Conservation (phyloP, 148 eudicot genomes). For the Oxyria digyna region DNA sequence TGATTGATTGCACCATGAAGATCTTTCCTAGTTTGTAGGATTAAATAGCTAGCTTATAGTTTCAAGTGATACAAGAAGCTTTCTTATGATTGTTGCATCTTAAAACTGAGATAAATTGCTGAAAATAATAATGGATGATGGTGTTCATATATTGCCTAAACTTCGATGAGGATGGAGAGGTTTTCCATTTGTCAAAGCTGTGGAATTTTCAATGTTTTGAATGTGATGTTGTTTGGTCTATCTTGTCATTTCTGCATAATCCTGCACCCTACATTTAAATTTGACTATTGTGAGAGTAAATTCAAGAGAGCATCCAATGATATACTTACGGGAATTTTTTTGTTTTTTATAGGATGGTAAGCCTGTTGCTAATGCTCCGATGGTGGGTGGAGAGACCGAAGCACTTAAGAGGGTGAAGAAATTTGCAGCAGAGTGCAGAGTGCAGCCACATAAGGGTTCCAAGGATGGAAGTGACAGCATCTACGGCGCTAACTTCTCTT, state of each 20-base stretch:
- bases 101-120: background rate
- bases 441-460: conserved; percentile 58
- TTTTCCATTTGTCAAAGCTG: background rate
- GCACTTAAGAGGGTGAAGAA: conserved; percentile 74
- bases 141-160: background rate
- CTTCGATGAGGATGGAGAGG: background rate
- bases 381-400: conserved; percentile 94
- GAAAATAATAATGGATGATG: no score
- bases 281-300: background rate
- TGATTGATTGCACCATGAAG: background rate
- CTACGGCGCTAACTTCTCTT: conserved; percentile 89
- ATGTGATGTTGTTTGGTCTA: background rate
- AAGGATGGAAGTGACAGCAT: conserved; percentile 66
- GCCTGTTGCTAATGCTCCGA: conserved; percentile 52
- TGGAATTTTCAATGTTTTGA: background rate
- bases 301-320: background rate
- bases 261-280: background rate
- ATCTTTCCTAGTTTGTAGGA: background rate
- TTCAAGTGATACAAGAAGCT: background rate
- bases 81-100: background rate
- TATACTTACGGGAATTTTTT: no score
- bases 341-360: conserved; percentile 45
- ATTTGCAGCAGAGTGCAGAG: conserved; percentile 79
- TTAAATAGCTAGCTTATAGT: background rate
- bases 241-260: background rate